Conservation (phyloP, 225 moss, liverwort and hornwort species). For the Marchantia polymorpha region DNA sequence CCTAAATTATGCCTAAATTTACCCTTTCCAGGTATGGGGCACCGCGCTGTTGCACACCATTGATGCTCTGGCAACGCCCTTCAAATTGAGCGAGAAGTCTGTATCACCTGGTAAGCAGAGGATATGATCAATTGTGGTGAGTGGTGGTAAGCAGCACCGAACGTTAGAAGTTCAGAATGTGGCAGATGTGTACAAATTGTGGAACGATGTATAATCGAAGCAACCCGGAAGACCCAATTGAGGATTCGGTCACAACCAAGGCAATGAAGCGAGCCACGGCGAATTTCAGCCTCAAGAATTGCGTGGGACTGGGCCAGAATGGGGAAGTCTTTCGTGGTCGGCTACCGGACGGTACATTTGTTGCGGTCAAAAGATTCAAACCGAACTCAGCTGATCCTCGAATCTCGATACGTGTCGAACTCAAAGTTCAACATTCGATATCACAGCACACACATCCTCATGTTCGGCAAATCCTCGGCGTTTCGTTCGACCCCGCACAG, state of each 20-base stretch:
- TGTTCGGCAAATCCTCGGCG: constrained; percentile 35
- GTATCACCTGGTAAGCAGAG: no score
- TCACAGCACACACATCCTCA: constrained; percentile 38
- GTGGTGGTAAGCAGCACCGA: not conserved
- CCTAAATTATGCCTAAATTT: no score
- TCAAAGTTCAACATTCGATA: constrained; percentile 37
- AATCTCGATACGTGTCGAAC: constrained; percentile 29
- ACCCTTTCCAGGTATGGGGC: no score
- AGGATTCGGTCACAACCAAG: constrained; percentile 36
- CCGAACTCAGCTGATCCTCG: constrained; percentile 30
- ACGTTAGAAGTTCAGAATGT: not conserved
- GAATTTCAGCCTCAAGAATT: constrained; percentile 33
- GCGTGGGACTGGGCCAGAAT: constrained; percentile 40
- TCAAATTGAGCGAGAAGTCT: no score
- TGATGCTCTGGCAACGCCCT: no score
- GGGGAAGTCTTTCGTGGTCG: constrained; percentile 37
- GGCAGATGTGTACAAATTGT: no score
- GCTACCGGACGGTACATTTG: constrained; percentile 11
- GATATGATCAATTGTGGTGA: no score
- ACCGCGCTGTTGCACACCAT: no score
- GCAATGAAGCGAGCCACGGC: constrained; percentile 34
- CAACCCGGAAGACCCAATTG: constrained; percentile 22
- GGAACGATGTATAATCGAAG: not conserved
- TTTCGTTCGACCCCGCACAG: constrained; percentile 38
- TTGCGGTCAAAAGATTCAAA: constrained; percentile 40